Evolutionary conservation across 495 filamentous ascomycete genomes (phyloP).

Genomic region (Cenococcum geophilum): DNA sequence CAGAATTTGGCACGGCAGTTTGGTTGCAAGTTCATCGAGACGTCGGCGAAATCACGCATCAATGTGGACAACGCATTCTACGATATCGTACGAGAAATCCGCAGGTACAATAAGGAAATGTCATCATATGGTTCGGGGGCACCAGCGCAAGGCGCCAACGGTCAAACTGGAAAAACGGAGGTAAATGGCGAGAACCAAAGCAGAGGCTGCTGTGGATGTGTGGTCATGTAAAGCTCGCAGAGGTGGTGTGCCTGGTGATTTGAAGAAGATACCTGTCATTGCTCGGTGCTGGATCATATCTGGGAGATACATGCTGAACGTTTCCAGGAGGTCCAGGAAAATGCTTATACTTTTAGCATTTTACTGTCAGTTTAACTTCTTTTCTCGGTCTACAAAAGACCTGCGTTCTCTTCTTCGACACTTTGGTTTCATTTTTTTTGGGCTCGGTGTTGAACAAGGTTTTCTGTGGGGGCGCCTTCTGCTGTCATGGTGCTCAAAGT

Average conservation of each 20-base stretch:
- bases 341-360: slow-evolving; percentile 26
- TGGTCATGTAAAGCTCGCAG: slow-evolving; percentile 67
- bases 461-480: slow-evolving; percentile 15
- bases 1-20: slow-evolving; percentile 78
- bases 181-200: slow-evolving; percentile 63
- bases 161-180: slow-evolving; percentile 67
- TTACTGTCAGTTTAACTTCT: slow-evolving; percentile 26
- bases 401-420: slow-evolving; percentile 24
- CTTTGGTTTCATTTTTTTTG: slow-evolving; percentile 20
- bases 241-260: slow-evolving; percentile 12
- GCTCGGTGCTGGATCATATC: slow-evolving; percentile 19
- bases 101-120: slow-evolving; percentile 97
- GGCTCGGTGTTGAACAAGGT: slow-evolving; percentile 29
- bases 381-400: slow-evolving; percentile 17
- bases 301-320: slow-evolving; percentile 17
- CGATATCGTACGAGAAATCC: slow-evolving; percentile 94
- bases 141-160: slow-evolving; percentile 53
- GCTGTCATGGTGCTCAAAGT: slow-evolving; percentile 8
- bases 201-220: slow-evolving; percentile 78
- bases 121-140: slow-evolving; percentile 65
- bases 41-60: slow-evolving; percentile 94
- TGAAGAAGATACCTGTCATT: slow-evolving; percentile 24
- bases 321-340: slow-evolving; percentile 12
- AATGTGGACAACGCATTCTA: slow-evolving; percentile 98
- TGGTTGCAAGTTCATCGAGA: slow-evolving; percentile 97